Evolutionary conservation across 2,329 filamentous ascomycete genomes (phyloP), one percentile per base, ranked within the genome.

Genomic region (Byssothecium circinans): DNA sequence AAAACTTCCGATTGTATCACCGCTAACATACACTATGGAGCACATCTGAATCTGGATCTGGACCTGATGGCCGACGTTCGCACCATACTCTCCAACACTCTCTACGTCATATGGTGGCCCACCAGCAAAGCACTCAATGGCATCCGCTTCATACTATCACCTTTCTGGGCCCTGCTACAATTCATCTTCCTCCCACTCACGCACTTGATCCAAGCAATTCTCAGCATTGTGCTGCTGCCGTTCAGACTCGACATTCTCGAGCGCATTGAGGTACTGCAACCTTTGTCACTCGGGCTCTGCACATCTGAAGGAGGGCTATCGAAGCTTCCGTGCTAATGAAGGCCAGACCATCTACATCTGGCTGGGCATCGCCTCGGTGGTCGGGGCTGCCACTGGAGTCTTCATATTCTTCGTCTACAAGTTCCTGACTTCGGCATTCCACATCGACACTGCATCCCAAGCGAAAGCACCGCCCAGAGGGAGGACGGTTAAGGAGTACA

Each of bases 371-470:
- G 89, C 88, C 7, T 78, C 81, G 25, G 69, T 88, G 15, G 76
- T 89, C 43, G 89, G 89, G n/a, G 71, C 85, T 43, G 41, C 82
- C 10, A 74, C 84, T 22, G 88, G 87, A 42, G 68, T 84, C 41
- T 55, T 81, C 15, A 68, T 91, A 35, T 79, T 82, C 60, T 70
- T 82, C 43, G 75, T 77, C 15, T 85, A 83, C 48, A 75, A 73
- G 47, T 62, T 80, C 47, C 67, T 88, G 43, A 76, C 80, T 4
- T 75, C 81, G 1, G 57, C 77, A 2, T 62, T 80, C 29, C 59
- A 63, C 34, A 74, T 84, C 47, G 73, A 71, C 34, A 35, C 48
- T 8, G n/a, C 52, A 12, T 41, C 50, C 7, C 49, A 49, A 5
- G 37, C 53, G 12, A 53, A 49, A 8, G 39, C 45, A 25, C 45